Evolutionary conservation across 2,329 filamentous ascomycete species (phyloP).

Genomic region (Aschersonia sp.): DNA sequence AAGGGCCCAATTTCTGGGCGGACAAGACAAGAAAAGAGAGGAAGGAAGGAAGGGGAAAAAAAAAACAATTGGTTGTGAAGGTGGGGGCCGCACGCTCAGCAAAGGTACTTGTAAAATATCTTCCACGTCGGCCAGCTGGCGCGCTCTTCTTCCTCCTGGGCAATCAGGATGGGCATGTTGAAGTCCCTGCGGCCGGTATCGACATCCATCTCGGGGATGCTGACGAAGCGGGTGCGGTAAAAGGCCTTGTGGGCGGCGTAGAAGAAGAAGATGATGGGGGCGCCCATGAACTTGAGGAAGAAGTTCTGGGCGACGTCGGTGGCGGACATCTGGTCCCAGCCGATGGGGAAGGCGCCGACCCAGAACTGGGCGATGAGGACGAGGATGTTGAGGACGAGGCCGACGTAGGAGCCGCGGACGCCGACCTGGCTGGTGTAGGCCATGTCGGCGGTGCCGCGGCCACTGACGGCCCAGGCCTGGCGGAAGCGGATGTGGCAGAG

Average conservation of each 20-base stretch:
- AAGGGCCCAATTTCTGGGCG: background rate
- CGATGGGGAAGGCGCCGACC: slow-evolving; percentile 66
- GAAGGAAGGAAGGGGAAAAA: background rate
- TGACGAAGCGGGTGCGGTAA: slow-evolving; percentile 53
- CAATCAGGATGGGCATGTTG: slow-evolving; percentile 62
- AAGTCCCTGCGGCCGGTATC: slow-evolving; percentile 75
- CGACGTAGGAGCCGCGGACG: slow-evolving; percentile 65
- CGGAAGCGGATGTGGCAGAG: slow-evolving; percentile 89
- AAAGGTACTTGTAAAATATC: slow-evolving; percentile 57
- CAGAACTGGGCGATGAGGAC: slow-evolving; percentile 79
- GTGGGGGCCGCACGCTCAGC: slow-evolving; percentile 23
- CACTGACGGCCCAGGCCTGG: slow-evolving; percentile 55
- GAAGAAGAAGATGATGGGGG: slow-evolving; percentile 51
- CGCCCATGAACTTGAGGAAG: slow-evolving; percentile 59
- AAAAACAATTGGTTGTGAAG: background rate
- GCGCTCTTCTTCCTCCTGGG: slow-evolving; percentile 65
- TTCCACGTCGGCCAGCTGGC: slow-evolving; percentile 65
- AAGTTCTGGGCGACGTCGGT: slow-evolving; percentile 44
- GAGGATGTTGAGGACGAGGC: slow-evolving; percentile 58
- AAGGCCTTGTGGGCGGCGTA: slow-evolving; percentile 65
- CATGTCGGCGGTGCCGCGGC: slow-evolving; percentile 59
- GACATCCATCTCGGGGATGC: slow-evolving; percentile 65
- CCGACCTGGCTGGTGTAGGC: slow-evolving; percentile 73
- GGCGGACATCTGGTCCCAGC: slow-evolving; percentile 29
- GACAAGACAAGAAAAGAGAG: background rate